Conservation (phyloP, 768 basidiomycete species). For the Kwoniella bestiolae region DNA sequence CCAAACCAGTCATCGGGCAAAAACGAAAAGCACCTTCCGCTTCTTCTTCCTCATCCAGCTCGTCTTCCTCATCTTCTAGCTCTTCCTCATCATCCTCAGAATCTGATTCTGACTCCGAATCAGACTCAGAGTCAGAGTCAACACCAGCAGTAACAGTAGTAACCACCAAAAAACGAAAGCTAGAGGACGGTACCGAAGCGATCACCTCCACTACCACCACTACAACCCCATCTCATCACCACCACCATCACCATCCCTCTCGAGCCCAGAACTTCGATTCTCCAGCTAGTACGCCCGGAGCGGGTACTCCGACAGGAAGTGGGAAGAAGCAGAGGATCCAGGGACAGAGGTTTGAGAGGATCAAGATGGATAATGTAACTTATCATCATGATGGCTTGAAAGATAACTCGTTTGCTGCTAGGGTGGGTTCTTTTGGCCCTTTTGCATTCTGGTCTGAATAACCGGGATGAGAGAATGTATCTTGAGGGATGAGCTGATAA, state of each 20-base stretch:
- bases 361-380: constrained; percentile 68
- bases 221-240: constrained; percentile 23
- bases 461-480: no score
- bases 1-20: constrained; percentile 35
- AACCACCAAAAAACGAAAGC: constrained; percentile 53
- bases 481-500: no score
- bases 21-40: constrained; percentile 50
- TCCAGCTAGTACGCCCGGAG: constrained; percentile 13
- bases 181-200: constrained; percentile 36
- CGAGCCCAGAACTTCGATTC: neutral
- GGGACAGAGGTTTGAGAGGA: constrained; percentile 77
- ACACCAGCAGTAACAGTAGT: constrained; percentile 21
- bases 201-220: constrained; percentile 46
- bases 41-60: constrained; percentile 34
- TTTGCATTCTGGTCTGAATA: no score
- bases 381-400: constrained; percentile 62
- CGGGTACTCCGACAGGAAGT: constrained; percentile 40
- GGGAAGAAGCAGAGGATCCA: constrained; percentile 43
- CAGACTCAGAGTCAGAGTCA: constrained; percentile 22
- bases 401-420: constrained; percentile 80
- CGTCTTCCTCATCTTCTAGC: constrained; percentile 34
- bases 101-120: constrained; percentile 21
- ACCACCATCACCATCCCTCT: constrained; percentile 29
- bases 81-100: constrained; percentile 40
- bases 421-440: no score